A percentile compares a stretch with the other conserved stretches of the same genome.
phyloP scores from a whole-genome alignment of 495 filamentous ascomycete species.

The Hyaloscypha bicolor region DNA sequence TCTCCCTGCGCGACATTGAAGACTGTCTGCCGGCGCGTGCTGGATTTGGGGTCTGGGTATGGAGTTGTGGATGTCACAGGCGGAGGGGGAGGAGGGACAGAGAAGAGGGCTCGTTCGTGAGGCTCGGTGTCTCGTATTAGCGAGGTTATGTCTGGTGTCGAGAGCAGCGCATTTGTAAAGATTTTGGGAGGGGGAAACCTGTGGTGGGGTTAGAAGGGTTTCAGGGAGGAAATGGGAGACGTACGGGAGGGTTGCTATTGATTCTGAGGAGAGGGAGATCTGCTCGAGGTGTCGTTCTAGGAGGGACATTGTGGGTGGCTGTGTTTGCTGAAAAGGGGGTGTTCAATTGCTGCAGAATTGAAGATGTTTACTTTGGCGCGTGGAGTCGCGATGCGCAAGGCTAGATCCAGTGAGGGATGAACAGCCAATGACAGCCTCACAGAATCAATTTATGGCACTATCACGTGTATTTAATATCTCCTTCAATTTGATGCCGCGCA shows the following conservation, averaged over 20 bases:
- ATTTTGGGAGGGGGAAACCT: slow-evolving; percentile 91
- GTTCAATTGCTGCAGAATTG: neutral
- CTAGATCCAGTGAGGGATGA: neutral
- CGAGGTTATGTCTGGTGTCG: slow-evolving; percentile 86
- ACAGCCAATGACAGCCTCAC: neutral
- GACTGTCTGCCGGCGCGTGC: slow-evolving; percentile 51
- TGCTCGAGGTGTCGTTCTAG: slow-evolving; percentile 88
- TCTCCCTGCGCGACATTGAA: slow-evolving; percentile 58
- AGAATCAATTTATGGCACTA: neutral
- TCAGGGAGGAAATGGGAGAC: slow-evolving; percentile 39
- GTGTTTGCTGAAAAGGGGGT: slow-evolving; percentile 16
- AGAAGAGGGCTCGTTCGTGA: slow-evolving; percentile 95
- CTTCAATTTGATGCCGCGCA: neutral
- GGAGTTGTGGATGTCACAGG: slow-evolving; percentile 38
- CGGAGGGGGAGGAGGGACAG: slow-evolving; percentile 71
- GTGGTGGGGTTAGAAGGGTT: slow-evolving; percentile 27
- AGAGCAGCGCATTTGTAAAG: slow-evolving; percentile 92
- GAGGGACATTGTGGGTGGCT: slow-evolving; percentile 62
- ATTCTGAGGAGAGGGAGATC: slow-evolving; percentile 78
- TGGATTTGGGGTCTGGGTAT: slow-evolving; percentile 32
- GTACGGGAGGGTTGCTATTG: slow-evolving; percentile 83
- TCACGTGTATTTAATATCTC: neutral
- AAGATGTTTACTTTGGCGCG: slow-evolving; percentile 11
- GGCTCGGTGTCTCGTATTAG: slow-evolving; percentile 93
- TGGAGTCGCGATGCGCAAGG: slow-evolving; percentile 2